A percentile compares a stretch with the other conserved stretches of the same genome.
Conservation (phyloP, 1,284 basidiomycete species). For the Microbotryum violaceum region DNA sequence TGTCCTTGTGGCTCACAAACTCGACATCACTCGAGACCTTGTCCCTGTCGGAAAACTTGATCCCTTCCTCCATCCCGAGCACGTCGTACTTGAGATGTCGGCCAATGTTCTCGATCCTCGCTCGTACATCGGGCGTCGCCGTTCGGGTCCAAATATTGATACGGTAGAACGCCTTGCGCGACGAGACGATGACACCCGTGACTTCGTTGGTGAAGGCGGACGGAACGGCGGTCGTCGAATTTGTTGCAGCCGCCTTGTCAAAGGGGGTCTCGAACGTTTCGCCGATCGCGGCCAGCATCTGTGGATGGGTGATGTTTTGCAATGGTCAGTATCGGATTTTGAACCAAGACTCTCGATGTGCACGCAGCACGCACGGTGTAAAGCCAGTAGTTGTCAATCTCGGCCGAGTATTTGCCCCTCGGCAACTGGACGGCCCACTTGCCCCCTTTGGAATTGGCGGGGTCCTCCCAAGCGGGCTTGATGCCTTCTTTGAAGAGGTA, state of each 20-base stretch:
- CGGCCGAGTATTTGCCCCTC: constrained; percentile 74
- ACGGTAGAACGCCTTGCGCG: constrained; percentile 90
- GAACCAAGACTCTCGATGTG: constrained; percentile 1
- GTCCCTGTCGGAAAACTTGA: constrained; percentile 49
- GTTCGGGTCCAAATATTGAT: constrained; percentile 90
- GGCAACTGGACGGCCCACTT: constrained; percentile 99
- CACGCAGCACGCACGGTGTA: constrained; percentile 63
- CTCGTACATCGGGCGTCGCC: constrained; percentile 44
- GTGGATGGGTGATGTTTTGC: constrained; percentile 5
- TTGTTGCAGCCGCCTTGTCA: constrained; percentile 23
- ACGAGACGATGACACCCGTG: constrained; percentile 90
- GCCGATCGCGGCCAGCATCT: constrained; percentile 96
- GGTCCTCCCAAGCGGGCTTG: constrained; percentile 93
- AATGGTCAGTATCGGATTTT: background rate
- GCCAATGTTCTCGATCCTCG: constrained; percentile 67
- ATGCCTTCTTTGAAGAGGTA: constrained; percentile 98
- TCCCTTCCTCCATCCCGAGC: constrained; percentile 51
- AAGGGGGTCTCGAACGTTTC: constrained; percentile 84
- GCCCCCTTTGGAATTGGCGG: constrained; percentile 89
- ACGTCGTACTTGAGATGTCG: constrained; percentile 85
- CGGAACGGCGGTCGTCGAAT: constrained; percentile 46
- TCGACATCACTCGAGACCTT: constrained; percentile 80
- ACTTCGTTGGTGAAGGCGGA: constrained; percentile 56
- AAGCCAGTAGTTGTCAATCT: constrained; percentile 94
- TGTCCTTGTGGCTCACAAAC: constrained; percentile 89